Conservation (phyloP, 129 eudicot genomes). For the Flaveria ramosissima region DNA sequence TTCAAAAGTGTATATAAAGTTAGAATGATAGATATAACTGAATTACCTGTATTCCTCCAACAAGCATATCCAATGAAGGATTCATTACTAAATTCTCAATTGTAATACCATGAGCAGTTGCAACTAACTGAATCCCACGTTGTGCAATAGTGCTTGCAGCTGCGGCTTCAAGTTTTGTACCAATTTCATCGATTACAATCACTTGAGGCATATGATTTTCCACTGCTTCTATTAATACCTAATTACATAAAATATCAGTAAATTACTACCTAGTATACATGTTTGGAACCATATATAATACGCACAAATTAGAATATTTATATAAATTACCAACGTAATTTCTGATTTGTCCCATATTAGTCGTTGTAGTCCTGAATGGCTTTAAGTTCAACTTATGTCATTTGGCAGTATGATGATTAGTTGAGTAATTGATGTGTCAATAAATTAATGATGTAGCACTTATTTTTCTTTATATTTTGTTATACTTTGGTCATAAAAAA, state of each 20-base stretch:
- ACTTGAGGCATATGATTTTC: conserved; percentile 99
- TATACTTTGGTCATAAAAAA: not conserved
- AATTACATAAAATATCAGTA: conserved; percentile 25
- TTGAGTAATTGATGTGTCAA: not conserved
- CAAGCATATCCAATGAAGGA: conserved; percentile 96
- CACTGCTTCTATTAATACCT: conserved; percentile 98
- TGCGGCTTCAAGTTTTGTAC: conserved; percentile 95
- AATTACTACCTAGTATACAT: conserved; percentile 15
- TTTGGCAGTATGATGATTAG: not conserved
- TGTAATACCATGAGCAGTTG: conserved; percentile 97
- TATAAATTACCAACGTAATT: not conserved
- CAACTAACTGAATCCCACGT: conserved; percentile 98
- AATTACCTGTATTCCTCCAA: conserved; percentile 92
- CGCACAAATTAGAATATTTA: not conserved
- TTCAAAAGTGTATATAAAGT: not conserved
- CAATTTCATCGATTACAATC: conserved; percentile 96
- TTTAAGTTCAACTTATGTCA: not conserved
- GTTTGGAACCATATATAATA: conserved; percentile 11
- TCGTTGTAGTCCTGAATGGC: not conserved
- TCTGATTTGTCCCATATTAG: not conserved
- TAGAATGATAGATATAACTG: not conserved
- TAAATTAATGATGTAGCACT: not conserved
- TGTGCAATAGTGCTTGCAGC: conserved; percentile 99
- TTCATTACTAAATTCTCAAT: conserved; percentile 87
- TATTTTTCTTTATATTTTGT: not conserved